Evolutionary conservation across 441 rosid genomes (phyloP).

Genomic region (Euphorbia celastroides): DNA sequence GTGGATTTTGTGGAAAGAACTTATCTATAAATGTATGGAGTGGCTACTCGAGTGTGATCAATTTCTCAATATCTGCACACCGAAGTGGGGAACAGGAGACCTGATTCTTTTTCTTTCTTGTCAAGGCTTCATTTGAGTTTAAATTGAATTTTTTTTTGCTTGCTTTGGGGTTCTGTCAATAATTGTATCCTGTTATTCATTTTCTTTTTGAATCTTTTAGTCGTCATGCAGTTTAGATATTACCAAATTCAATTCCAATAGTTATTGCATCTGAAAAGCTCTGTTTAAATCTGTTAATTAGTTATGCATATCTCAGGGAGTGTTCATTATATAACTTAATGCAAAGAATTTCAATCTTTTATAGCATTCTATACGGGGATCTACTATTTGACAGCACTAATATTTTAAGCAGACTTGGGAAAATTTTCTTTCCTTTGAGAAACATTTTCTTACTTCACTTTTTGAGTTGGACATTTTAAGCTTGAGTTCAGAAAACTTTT

Average conservation of each 20-base stretch:
- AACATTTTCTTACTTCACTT: background rate
- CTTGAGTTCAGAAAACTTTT: constrained; percentile 10
- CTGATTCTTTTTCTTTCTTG: no score
- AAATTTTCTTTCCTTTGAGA: no score
- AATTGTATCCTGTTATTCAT: background rate
- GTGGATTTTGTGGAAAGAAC: background rate
- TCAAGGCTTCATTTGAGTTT: no score
- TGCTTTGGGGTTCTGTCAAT: no score
- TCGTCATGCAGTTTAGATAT: background rate
- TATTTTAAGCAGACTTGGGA: background rate
- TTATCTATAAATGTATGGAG: no score
- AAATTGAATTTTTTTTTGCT: no score
- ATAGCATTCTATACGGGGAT: background rate
- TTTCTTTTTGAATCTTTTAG: background rate
- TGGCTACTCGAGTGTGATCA: no score
- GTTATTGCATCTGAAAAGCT: background rate
- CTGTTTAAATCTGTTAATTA: background rate
- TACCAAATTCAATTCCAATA: background rate
- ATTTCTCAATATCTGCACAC: no score
- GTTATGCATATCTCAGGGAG: background rate
- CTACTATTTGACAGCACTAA: background rate
- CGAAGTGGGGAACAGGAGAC: no score
- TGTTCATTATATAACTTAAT: background rate
- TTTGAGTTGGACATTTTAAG: background rate
- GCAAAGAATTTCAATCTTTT: background rate